Evolutionary conservation across 2,329 filamentous ascomycete species (phyloP).

Genomic region (Neurospora sp.): DNA sequence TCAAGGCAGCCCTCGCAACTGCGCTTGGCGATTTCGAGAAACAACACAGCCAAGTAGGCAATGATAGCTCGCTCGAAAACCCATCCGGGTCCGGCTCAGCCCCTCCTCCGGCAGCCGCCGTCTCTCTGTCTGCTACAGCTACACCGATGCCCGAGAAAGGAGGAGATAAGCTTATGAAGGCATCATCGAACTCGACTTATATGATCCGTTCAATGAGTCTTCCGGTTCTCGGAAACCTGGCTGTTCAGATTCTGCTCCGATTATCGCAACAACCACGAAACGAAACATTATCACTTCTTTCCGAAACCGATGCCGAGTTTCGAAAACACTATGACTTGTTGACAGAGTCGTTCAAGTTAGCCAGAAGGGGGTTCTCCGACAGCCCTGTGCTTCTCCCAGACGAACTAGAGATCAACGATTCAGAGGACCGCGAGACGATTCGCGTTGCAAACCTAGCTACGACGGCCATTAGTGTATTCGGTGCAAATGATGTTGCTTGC

Average conservation of each 20-base stretch:
- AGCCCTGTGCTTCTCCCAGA: slow-evolving; percentile 24
- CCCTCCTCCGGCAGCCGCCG: background rate
- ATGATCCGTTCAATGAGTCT: slow-evolving; percentile 27
- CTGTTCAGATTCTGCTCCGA: slow-evolving; percentile 28
- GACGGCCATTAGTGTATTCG: slow-evolving; percentile 31
- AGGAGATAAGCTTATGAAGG: slow-evolving; percentile 24
- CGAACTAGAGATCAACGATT: slow-evolving; percentile 28
- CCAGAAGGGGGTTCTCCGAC: slow-evolving; percentile 25
- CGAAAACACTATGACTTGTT: slow-evolving; percentile 25
- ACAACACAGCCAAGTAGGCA: slow-evolving; percentile 3
- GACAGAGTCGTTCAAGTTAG: slow-evolving; percentile 23
- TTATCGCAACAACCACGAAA: slow-evolving; percentile 24
- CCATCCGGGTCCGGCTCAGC: background rate
- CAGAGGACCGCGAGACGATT: slow-evolving; percentile 29
- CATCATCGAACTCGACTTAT: slow-evolving; percentile 23
- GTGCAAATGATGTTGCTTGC: slow-evolving; percentile 28
- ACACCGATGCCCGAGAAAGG: slow-evolving; percentile 12
- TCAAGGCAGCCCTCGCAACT: slow-evolving; percentile 21
- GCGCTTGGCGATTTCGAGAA: slow-evolving; percentile 20
- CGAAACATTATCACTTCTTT: slow-evolving; percentile 21
- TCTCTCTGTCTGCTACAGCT: slow-evolving; percentile 6
- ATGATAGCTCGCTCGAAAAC: slow-evolving; percentile 5
- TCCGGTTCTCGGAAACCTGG: slow-evolving; percentile 25
- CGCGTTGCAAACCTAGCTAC: slow-evolving; percentile 40
- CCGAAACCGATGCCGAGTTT: slow-evolving; percentile 23